Evolutionary conservation across 768 basidiomycete species (phyloP), one percentile per base, ranked within the genome.

Genomic region (Saitozyma podzolica): DNA sequence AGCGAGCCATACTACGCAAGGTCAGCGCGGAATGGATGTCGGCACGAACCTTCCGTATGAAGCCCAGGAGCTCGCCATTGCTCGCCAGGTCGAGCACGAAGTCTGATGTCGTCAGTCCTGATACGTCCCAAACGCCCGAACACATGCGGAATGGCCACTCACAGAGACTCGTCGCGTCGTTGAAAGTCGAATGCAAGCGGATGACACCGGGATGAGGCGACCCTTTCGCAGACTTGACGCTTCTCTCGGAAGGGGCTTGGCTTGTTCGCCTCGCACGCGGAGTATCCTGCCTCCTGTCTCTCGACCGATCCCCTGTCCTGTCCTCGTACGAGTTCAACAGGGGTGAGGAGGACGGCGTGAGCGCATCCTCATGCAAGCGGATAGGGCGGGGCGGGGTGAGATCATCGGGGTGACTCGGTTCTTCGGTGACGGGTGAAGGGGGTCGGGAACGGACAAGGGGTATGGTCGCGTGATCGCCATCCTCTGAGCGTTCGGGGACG

Each of bases 1-100:
- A 99, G 82, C 0, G 96, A 97, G n/a, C 96, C 96, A 62, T 91
- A 81, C 54, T 81, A 63, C 14, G n/a, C 45, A 4, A 9, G 49
- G n/a, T 68, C 50, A 69, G 65, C 61, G 9, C 10, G 3, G 8
- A 9, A 40, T n/a, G 13, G 9, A 40, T 19, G 19, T 41, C 47
- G 39, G 29, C 7, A 40, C 72, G 60, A 40, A 80, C 79, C 67
- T 77, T 71, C 52, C 80, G 78, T 64, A 83, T 79, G 62, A 69
- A 73, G 6, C 73, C 71, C 39, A 81, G 67, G 39, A 83, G 61
- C 67, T 83, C 82, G 17, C 82, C 82, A 51, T 82, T 82, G 19
- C 69, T 72, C 0, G 81, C 82, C 16, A 81, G 65, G 59, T 83
- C 82, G 40, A 82, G 73, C 0, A 82, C 82, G 63, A 82, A 83